phyloP scores from a whole-genome alignment of 306 rosid species.

The Cicer bijugum region DNA sequence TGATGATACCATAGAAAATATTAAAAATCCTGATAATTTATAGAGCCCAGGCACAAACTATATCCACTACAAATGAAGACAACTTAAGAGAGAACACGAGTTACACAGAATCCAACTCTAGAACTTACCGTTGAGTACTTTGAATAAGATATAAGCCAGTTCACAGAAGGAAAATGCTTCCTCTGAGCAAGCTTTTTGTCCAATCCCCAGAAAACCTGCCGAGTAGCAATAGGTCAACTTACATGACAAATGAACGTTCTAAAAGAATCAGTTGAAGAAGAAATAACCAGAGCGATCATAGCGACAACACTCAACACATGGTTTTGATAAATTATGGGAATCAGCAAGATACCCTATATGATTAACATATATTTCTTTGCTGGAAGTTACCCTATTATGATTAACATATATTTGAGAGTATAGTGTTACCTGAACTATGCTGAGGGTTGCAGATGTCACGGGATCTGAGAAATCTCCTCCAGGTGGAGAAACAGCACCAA shows the following conservation, averaged over 20 bases:
- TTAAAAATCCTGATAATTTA: background rate
- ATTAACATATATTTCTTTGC: constrained; percentile 21
- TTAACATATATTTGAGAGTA: constrained; percentile 30
- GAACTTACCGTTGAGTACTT: constrained; percentile 84
- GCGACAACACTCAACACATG: background rate
- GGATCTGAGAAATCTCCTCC: constrained; percentile 99
- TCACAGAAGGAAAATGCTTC: constrained; percentile 98
- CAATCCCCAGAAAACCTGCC: constrained; percentile 98
- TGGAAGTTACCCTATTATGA: constrained; percentile 26
- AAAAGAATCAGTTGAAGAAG: constrained; percentile 3
- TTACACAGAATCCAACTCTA: constrained; percentile 29
- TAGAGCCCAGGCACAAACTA: constrained; percentile 24
- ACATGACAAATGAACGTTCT: constrained; percentile 26
- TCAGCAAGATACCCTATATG: constrained; percentile 7
- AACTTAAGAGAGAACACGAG: constrained; percentile 22
- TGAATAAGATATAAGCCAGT: constrained; percentile 99
- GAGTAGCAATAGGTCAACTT: constrained; percentile 32
- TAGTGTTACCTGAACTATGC: constrained; percentile 88
- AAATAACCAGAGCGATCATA: constrained; percentile 5
- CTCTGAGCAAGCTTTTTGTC: constrained; percentile 99
- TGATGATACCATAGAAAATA: constrained; percentile 45
- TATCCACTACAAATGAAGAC: constrained; percentile 36
- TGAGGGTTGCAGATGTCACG: constrained; percentile 98
- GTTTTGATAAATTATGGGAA: constrained; percentile 13
- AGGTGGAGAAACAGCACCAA: constrained; percentile 99